Evolutionary conservation across 2,329 filamentous ascomycete genomes (phyloP).

Genomic region (Corynespora cassiicola): DNA sequence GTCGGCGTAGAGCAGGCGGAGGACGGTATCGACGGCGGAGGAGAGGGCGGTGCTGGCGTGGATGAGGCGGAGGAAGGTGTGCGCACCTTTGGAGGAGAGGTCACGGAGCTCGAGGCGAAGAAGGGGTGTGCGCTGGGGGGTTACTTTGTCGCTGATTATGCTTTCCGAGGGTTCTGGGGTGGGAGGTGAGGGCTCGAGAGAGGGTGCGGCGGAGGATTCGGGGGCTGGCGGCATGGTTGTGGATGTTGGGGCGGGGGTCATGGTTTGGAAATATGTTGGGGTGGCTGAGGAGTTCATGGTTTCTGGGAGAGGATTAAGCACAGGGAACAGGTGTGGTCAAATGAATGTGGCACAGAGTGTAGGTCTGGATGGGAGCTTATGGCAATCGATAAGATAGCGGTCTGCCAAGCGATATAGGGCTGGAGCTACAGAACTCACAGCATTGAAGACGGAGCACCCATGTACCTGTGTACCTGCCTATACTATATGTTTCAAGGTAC

Average conservation of each 20-base stretch:
- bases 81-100: conserved; percentile 63
- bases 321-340: background rate
- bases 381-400: conserved; percentile 10
- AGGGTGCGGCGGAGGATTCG: conserved; percentile 33
- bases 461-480: too few relatives aligned
- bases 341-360: background rate
- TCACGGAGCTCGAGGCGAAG: conserved; percentile 58
- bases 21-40: conserved; percentile 70
- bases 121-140: conserved; percentile 47
- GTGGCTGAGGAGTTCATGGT: conserved; percentile 25
- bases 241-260: conserved; percentile 30
- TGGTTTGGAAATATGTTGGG: conserved; percentile 46
- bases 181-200: conserved; percentile 6
- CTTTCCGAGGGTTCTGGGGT: conserved; percentile 3
- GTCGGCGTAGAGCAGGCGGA: conserved; percentile 71
- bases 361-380: conserved; percentile 2
- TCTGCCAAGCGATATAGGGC: conserved; percentile 20
- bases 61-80: conserved; percentile 71
- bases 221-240: conserved; percentile 25
- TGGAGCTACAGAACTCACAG: too few relatives aligned
- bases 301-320: background rate
- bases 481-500: too few relatives aligned
- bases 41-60: conserved; percentile 68
- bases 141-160: conserved; percentile 16
- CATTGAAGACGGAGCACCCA: too few relatives aligned